Evolutionary conservation across 169 alveolate genomes (phyloP).

Genomic region (Cryptosporidium muris): DNA sequence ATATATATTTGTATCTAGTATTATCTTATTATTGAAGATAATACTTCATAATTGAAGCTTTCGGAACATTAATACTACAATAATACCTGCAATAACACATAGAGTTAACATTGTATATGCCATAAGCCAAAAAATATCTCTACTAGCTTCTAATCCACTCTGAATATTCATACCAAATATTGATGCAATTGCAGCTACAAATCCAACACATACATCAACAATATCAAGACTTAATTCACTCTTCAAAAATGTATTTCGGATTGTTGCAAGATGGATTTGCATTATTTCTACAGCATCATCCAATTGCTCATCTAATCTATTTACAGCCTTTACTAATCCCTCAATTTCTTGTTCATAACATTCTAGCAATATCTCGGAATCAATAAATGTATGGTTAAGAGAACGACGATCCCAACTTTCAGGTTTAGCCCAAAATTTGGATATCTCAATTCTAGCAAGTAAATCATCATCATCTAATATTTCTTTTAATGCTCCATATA

Average conservation of each 20-base stretch:
- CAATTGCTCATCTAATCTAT: slow-evolving; percentile 78
- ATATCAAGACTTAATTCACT: slow-evolving; percentile 82
- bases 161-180: slow-evolving; percentile 83
- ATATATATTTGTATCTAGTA: too few species aligned
- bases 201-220: slow-evolving; percentile 78
- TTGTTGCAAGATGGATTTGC: slow-evolving; percentile 82
- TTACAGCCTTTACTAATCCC: slow-evolving; percentile 76
- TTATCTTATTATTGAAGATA: not conserved
- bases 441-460: slow-evolving; percentile 77
- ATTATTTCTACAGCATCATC: slow-evolving; percentile 83
- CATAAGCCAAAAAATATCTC: slow-evolving; percentile 77
- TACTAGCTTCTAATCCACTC: slow-evolving; percentile 78
- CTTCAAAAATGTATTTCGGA: slow-evolving; percentile 79
- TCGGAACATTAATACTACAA: slow-evolving; percentile 59
- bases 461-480: slow-evolving; percentile 79
- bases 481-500: slow-evolving; percentile 76
- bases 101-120: slow-evolving; percentile 77
- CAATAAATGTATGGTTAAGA: slow-evolving; percentile 75
- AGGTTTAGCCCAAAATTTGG: slow-evolving; percentile 77
- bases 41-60: slow-evolving; percentile 26
- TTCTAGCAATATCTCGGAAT: slow-evolving; percentile 80
- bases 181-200: slow-evolving; percentile 82
- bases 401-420: slow-evolving; percentile 78
- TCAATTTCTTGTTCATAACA: slow-evolving; percentile 83
- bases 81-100: slow-evolving; percentile 64